These are phyloP conservation scores for Ogataea dorogensis DNA, from an alignment of 805 yeast genomes.

Conservation along the genomic window DNA sequence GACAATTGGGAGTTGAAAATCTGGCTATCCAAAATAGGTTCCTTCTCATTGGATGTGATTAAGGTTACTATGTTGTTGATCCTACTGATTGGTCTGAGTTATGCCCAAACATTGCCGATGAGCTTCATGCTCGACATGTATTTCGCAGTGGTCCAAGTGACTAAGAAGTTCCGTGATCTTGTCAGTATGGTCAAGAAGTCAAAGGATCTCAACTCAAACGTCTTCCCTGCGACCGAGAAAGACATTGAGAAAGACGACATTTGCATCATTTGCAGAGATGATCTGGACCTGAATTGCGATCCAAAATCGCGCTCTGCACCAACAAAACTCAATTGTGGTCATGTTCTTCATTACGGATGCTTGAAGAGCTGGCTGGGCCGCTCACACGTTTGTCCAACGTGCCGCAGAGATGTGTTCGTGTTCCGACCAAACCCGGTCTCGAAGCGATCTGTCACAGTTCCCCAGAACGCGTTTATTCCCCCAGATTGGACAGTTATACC, in stretches of 20 bases:
- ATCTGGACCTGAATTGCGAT: slow-evolving; percentile 44
- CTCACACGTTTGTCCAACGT: slow-evolving; percentile 90
- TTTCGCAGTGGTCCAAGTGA: slow-evolving; percentile 26
- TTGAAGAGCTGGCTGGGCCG: slow-evolving; percentile 90
- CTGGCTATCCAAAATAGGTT: slow-evolving; percentile 55
- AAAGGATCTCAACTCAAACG: slow-evolving; percentile 59
- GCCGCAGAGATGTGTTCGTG: slow-evolving; percentile 67
- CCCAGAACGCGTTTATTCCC: slow-evolving; percentile 29
- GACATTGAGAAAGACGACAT: slow-evolving; percentile 64
- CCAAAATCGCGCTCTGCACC: slow-evolving; percentile 52
- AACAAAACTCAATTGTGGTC: slow-evolving; percentile 79
- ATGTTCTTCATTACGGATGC: slow-evolving; percentile 86
- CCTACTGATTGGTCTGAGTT: slow-evolving; percentile 45
- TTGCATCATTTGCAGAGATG: slow-evolving; percentile 92
- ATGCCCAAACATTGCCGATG: slow-evolving; percentile 33
- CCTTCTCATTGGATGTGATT: slow-evolving; percentile 48
- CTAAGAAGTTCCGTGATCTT: slow-evolving; percentile 38
- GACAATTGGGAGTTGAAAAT: slow-evolving; percentile 79
- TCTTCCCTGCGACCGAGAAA: slow-evolving; percentile 59
- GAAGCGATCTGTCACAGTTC: slow-evolving; percentile 7
- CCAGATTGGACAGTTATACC: slow-evolving; percentile 34
- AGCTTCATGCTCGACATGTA: slow-evolving; percentile 33
- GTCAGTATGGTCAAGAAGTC: slow-evolving; percentile 44
- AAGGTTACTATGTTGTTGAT: slow-evolving; percentile 47
- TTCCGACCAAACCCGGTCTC: slow-evolving; percentile 9